These are phyloP conservation scores for Fusarium fracticaudum DNA, from an alignment of 2,329 filamentous ascomycete genomes.

Conservation along the genomic window DNA sequence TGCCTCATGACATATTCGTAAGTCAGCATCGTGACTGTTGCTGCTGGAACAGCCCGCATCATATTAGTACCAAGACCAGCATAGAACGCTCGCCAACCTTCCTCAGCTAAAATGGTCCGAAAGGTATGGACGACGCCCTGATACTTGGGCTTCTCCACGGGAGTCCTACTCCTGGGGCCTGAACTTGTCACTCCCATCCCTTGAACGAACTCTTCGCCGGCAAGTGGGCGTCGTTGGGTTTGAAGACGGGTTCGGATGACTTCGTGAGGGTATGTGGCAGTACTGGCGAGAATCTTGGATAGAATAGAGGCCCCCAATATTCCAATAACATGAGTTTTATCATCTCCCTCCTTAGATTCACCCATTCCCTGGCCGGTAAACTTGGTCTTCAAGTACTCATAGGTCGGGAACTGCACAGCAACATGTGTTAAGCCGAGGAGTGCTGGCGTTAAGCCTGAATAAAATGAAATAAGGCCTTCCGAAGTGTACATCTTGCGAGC, in stretches of 20 bases:
- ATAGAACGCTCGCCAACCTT: constrained; percentile 97
- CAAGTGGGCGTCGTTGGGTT: constrained; percentile 82
- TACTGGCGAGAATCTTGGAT: constrained; percentile 94
- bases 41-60: constrained; percentile 93
- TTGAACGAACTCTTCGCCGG: constrained; percentile 62
- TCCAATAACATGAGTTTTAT: constrained; percentile 76
- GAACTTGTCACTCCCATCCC: constrained; percentile 57
- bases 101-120: constrained; percentile 84
- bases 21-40: constrained; percentile 96
- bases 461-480: constrained; percentile 91
- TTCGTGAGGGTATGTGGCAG: constrained; percentile 96
- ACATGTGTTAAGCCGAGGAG: constrained; percentile 93
- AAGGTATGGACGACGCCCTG: constrained; percentile 83
- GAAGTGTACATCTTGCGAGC: constrained; percentile 94
- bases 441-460: constrained; percentile 92
- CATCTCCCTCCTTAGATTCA: constrained; percentile 56
- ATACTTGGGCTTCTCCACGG: constrained; percentile 65
- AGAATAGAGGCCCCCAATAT: constrained; percentile 89
- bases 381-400: constrained; percentile 89
- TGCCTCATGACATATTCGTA: constrained; percentile 81
- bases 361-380: constrained; percentile 95
- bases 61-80: constrained; percentile 98
- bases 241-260: constrained; percentile 93
- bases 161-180: constrained; percentile 40
- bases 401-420: constrained; percentile 95